A percentile compares a stretch with the other conserved stretches of the same genome.
These are phyloP conservation scores for Fraxinus velutina DNA, from an alignment of 305 asterid species.

Conservation along the genomic window DNA sequence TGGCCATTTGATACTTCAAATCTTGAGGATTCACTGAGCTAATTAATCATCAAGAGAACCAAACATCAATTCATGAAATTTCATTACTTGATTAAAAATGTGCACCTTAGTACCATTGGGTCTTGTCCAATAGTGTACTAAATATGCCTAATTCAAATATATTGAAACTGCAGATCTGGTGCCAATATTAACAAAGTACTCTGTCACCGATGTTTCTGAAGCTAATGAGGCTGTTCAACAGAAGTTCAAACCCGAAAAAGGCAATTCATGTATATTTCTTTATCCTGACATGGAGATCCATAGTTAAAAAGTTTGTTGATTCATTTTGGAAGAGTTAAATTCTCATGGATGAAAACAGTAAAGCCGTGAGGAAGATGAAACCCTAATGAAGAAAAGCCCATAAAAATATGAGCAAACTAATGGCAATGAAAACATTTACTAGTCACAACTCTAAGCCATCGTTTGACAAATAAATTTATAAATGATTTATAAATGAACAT, in stretches of 20 bases:
- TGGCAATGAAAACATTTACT: slow-evolving; percentile 13
- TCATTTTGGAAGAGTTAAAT: background rate
- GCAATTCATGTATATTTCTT: background rate
- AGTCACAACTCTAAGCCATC: background rate
- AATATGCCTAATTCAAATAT: background rate
- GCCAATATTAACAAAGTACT: background rate
- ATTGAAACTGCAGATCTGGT: background rate
- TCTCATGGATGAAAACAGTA: background rate
- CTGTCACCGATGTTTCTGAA: background rate
- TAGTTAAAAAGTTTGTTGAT: background rate
- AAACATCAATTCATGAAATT: background rate
- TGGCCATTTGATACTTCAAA: background rate
- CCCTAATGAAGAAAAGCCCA: slow-evolving; percentile 17
- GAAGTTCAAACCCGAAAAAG: background rate
- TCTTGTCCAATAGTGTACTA: background rate
- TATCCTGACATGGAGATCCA: background rate
- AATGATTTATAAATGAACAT: background rate
- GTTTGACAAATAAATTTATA: background rate
- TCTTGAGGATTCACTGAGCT: background rate
- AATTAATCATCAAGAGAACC: background rate
- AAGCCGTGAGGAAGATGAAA: slow-evolving; percentile 15
- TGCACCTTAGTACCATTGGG: background rate
- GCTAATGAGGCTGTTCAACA: background rate
- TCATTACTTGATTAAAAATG: background rate
- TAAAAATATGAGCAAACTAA: background rate